These are phyloP conservation scores for Saccharomyces hybrid DNA, from an alignment of 1,139 yeast species.

Conservation along the genomic window DNA sequence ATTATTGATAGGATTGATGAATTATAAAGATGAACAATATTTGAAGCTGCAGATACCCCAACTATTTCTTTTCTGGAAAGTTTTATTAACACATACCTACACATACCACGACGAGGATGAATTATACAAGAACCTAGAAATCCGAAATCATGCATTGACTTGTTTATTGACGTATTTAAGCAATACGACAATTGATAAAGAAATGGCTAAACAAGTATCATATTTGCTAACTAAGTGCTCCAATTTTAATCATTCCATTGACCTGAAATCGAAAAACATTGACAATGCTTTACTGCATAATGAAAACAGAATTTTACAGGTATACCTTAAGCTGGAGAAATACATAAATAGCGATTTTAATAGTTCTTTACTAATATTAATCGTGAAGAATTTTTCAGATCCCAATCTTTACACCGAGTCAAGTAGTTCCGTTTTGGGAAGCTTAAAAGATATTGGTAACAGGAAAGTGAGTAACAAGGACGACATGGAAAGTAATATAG, in stretches of 20 bases:
- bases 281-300: constrained; percentile 32
- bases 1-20: constrained; percentile 65
- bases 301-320: constrained; percentile 39
- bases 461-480: constrained; percentile 16
- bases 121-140: constrained; percentile 37
- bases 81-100: constrained; percentile 48
- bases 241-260: constrained; percentile 27
- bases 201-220: constrained; percentile 38
- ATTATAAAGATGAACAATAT: constrained; percentile 51
- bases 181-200: constrained; percentile 32
- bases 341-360: constrained; percentile 38
- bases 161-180: constrained; percentile 40
- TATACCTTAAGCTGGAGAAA: constrained; percentile 37
- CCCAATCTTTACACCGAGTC: constrained; percentile 30
- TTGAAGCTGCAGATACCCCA: constrained; percentile 69
- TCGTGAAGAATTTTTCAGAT: constrained; percentile 39
- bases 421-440: constrained; percentile 18
- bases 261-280: constrained; percentile 16
- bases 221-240: constrained; percentile 38
- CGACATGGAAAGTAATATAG: constrained; percentile 18
- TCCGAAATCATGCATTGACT: constrained; percentile 41
- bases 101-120: constrained; percentile 34
- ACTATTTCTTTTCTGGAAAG: constrained; percentile 71
- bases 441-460: constrained; percentile 12
- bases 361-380: constrained; percentile 39